Evolutionary conservation across 2,329 filamentous ascomycete genomes (phyloP).

Genomic region (Davidsoniella virescens): DNA sequence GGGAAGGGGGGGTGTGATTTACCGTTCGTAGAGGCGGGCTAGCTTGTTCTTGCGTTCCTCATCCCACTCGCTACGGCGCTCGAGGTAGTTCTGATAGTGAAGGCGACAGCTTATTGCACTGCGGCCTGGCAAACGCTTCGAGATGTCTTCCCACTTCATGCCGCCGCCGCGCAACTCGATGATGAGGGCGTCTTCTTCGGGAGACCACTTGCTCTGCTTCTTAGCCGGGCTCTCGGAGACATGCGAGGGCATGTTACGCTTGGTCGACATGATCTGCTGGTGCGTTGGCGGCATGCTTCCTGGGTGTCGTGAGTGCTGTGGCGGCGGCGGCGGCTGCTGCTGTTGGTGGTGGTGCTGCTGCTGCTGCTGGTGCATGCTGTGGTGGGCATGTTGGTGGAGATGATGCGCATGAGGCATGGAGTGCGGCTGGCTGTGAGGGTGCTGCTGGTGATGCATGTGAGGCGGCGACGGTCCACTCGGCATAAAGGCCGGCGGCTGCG

Average conservation of each 20-base stretch:
- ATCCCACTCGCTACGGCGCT: slow-evolving; percentile 85
- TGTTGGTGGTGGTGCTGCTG: not conserved
- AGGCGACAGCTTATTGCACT: slow-evolving; percentile 88
- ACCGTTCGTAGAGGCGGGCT: slow-evolving; percentile 89
- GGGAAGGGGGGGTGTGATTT: slow-evolving; percentile 20
- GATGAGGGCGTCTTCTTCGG: slow-evolving; percentile 83
- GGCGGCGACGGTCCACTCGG: slow-evolving; percentile 11
- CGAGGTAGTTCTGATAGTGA: slow-evolving; percentile 94
- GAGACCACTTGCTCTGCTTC: slow-evolving; percentile 93
- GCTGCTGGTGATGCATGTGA: slow-evolving; percentile 19
- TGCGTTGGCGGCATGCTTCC: slow-evolving; percentile 16
- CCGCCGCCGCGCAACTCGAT: slow-evolving; percentile 78
- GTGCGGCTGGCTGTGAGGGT: slow-evolving; percentile 7
- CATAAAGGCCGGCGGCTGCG: slow-evolving; percentile 13
- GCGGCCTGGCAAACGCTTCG: slow-evolving; percentile 72
- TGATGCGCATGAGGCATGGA: too few relatives aligned
- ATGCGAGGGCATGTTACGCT: slow-evolving; percentile 39
- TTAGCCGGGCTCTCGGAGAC: slow-evolving; percentile 57
- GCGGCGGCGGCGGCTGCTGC: slow-evolving; percentile 1
- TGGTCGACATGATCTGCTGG: slow-evolving; percentile 17
- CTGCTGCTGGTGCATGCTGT: slow-evolving; percentile 2
- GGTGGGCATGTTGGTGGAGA: not conserved
- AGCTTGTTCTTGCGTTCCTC: slow-evolving; percentile 97
- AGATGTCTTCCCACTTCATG: slow-evolving; percentile 99
- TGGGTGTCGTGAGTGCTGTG: not conserved